Percentiles rank a stretch among this genome's conserved stretches.
Evolutionary conservation across 2,329 filamentous ascomycete species (phyloP).

Genomic region (Graphiopsis chlorocephala): DNA sequence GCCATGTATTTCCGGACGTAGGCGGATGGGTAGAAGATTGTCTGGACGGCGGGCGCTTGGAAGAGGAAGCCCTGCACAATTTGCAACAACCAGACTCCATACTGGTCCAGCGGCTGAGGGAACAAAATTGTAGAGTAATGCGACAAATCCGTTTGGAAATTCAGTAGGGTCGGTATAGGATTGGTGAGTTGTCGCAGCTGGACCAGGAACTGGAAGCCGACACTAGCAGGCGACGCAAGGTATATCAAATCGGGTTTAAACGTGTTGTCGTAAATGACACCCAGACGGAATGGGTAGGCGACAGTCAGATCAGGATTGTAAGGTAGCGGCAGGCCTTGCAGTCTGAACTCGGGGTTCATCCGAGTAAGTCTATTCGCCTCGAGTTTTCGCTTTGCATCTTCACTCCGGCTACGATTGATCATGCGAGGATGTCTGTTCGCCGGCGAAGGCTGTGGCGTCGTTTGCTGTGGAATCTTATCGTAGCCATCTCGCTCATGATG

Average conservation of each 20-base stretch:
- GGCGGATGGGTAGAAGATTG: conserved; percentile 66
- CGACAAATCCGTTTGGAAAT: conserved; percentile 70
- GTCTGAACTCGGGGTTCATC: conserved; percentile 52
- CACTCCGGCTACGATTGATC: conserved; percentile 30
- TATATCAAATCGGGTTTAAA: conserved; percentile 69
- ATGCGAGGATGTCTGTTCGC: conserved; percentile 24
- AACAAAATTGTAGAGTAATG: conserved; percentile 70
- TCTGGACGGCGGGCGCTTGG: conserved; percentile 58
- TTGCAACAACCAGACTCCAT: conserved; percentile 62
- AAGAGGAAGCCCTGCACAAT: conserved; percentile 67
- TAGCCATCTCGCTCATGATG: conserved; percentile 29
- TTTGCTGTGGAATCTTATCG: conserved; percentile 17
- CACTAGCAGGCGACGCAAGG: conserved; percentile 65
- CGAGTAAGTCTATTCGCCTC: conserved; percentile 33
- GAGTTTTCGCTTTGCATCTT: conserved; percentile 26
- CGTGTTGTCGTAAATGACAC: conserved; percentile 57
- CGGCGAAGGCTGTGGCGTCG: conserved; percentile 18
- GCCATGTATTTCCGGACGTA: conserved; percentile 63
- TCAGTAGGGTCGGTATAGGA: conserved; percentile 60
- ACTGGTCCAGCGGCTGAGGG: conserved; percentile 57
- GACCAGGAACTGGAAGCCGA: conserved; percentile 70
- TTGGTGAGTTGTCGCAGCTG: conserved; percentile 61
- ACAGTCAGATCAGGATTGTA: conserved; percentile 71
- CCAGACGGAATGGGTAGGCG: conserved; percentile 66
- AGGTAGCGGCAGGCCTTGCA: conserved; percentile 64